These are phyloP conservation scores for Alternaria tenuissima DNA, from an alignment of 2,329 filamentous ascomycete genomes.

Conservation along the genomic window DNA sequence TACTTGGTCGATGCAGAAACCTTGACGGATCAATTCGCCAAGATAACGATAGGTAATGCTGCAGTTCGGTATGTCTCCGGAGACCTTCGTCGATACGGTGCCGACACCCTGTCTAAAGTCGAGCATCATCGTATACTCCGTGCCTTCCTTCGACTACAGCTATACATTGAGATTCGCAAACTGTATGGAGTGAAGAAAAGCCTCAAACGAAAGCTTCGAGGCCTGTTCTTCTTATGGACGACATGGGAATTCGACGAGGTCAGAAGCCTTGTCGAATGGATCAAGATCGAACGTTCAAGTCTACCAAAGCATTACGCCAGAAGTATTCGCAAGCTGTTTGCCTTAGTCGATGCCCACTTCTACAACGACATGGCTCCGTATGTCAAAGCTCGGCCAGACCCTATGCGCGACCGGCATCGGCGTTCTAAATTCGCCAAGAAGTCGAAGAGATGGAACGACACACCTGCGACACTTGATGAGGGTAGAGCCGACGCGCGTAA, in stretches of 20 bases:
- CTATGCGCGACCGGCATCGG: background rate
- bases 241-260: constrained; percentile 7
- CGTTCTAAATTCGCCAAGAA: background rate
- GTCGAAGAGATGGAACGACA: constrained; percentile 3
- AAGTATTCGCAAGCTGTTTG: constrained; percentile 1
- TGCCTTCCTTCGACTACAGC: background rate
- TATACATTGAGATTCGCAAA: background rate
- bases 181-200: background rate
- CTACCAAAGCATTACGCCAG: background rate
- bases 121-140: constrained; percentile 2
- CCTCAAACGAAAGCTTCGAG: background rate
- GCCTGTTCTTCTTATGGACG: constrained; percentile 2
- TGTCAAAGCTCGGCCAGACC: background rate
- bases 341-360: background rate
- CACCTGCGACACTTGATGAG: background rate
- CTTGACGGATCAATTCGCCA: constrained; percentile 1
- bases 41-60: background rate
- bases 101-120: constrained; percentile 1
- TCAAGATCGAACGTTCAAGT: constrained; percentile 1
- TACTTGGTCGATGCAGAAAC: background rate
- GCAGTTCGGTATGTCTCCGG: background rate
- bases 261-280: constrained; percentile 6
- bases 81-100: background rate
- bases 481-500: background rate
- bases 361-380: constrained; percentile 4